Evolutionary conservation across 371 early-diverging fungal species (phyloP).

Genomic region (Capillidium heterosporum): DNA sequence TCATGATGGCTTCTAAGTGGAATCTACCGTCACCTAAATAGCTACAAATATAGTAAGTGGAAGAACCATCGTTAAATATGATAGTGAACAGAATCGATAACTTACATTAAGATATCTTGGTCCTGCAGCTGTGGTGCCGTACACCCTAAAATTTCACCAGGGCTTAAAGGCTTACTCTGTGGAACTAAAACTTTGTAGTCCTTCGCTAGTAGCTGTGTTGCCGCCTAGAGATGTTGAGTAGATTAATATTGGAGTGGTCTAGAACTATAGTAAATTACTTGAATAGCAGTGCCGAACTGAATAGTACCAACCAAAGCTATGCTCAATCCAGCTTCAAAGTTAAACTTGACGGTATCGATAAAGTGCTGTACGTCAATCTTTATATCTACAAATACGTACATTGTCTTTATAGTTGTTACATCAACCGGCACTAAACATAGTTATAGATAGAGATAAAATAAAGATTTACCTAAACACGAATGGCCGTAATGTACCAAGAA

Average conservation of each 20-base stretch:
- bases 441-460: not conserved
- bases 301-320: constrained; percentile 90
- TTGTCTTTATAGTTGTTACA: constrained; percentile 80
- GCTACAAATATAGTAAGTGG: constrained; percentile 11
- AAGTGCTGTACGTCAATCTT: constrained; percentile 90
- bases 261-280: constrained; percentile 20
- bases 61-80: not conserved
- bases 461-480: constrained; percentile 68
- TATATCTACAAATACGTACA: constrained; percentile 99
- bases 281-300: constrained; percentile 89
- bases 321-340: constrained; percentile 52
- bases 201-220: constrained; percentile 34
- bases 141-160: constrained; percentile 98
- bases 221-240: constrained; percentile 16
- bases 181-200: constrained; percentile 61
- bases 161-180: constrained; percentile 88
- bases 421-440: constrained; percentile 67
- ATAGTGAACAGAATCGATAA: not conserved
- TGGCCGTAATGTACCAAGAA: constrained; percentile 99
- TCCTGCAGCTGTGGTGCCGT: constrained; percentile 80
- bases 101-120: constrained; percentile 47
- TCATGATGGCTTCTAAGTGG: constrained; percentile 99
- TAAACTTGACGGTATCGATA: constrained; percentile 64
- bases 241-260: not conserved
- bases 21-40: constrained; percentile 98